phyloP scores from a whole-genome alignment of 441 rosid genomes.

The Rhodomyrtus psidioides region DNA sequence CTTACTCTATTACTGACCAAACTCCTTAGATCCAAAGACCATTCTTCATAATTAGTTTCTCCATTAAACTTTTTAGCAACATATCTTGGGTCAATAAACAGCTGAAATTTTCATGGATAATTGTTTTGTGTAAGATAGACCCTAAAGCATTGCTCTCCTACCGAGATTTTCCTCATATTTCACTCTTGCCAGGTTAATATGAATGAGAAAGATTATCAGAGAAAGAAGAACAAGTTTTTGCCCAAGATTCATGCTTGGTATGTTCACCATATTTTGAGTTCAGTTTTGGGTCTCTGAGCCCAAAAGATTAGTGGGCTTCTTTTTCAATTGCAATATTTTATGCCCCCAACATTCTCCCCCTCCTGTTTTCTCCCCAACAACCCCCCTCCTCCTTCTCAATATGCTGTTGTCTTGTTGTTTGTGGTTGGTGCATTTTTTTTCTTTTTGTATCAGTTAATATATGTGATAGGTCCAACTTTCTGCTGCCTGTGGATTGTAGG shows the following conservation, averaged over 20 bases:
- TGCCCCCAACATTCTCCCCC: not conserved
- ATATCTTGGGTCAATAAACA: not conserved
- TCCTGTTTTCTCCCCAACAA: not conserved
- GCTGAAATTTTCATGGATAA: not conserved
- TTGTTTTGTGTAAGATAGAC: not conserved
- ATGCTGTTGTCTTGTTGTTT: not conserved
- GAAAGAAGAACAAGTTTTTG: conserved; percentile 95
- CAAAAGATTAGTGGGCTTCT: not conserved
- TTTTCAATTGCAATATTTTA: not conserved
- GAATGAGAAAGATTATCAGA: conserved; percentile 95
- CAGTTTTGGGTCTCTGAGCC: not conserved
- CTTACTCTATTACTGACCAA: not conserved
- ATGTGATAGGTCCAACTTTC: not conserved
- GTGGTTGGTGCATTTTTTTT: not conserved
- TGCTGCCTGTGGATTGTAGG: not conserved
- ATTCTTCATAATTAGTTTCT: not conserved
- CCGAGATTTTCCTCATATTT: not conserved
- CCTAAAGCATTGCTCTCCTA: not conserved
- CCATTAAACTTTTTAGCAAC: not conserved
- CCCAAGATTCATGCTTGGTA: conserved; percentile 99
- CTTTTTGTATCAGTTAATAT: not conserved
- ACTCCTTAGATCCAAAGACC: not conserved
- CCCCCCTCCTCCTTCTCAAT: not conserved
- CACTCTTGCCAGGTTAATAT: conserved; percentile 63
- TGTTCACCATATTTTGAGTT: not conserved